Evolutionary conservation across 148 eudicot genomes (phyloP).

Genomic region (Linanthus parryae): DNA sequence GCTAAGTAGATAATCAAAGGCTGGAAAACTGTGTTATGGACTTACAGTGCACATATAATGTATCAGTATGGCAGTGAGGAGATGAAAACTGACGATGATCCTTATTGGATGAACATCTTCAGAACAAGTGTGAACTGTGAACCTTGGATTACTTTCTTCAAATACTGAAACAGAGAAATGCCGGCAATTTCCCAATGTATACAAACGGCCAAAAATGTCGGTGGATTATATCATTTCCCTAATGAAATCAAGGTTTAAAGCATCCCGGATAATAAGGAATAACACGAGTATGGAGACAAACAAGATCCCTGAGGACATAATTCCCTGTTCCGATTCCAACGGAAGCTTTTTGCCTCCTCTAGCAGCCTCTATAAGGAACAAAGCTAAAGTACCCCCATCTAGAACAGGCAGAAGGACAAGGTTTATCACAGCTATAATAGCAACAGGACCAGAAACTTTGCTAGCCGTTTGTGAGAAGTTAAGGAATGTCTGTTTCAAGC

Average conservation of each 20-base stretch:
- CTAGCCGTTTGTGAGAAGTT: constrained; percentile 84
- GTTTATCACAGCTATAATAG: constrained; percentile 92
- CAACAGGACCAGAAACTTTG: constrained; percentile 94
- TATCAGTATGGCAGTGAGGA: too few species aligned
- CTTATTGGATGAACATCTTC: too few species aligned
- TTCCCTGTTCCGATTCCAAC: constrained; percentile 72
- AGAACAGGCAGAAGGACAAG: constrained; percentile 93
- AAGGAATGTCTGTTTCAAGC: constrained; percentile 81
- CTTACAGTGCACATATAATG: too few species aligned
- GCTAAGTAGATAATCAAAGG: too few species aligned
- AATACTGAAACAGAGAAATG: too few species aligned
- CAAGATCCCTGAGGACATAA: constrained; percentile 89
- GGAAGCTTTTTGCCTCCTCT: constrained; percentile 97
- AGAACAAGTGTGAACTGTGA: too few species aligned
- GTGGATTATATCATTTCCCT: constrained; percentile 69
- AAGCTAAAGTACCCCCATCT: constrained; percentile 91
- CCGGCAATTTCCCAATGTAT: too few species aligned
- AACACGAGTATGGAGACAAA: constrained; percentile 66
- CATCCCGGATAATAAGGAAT: constrained; percentile 78
- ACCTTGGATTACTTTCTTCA: too few species aligned
- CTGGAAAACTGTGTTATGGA: too few species aligned
- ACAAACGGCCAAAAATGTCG: too few species aligned
- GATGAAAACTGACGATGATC: too few species aligned
- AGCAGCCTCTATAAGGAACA: constrained; percentile 83
- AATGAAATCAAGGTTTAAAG: constrained; percentile 81